Conservation (phyloP, 2,329 filamentous ascomycete genomes). For the Aspergillus piperis region DNA sequence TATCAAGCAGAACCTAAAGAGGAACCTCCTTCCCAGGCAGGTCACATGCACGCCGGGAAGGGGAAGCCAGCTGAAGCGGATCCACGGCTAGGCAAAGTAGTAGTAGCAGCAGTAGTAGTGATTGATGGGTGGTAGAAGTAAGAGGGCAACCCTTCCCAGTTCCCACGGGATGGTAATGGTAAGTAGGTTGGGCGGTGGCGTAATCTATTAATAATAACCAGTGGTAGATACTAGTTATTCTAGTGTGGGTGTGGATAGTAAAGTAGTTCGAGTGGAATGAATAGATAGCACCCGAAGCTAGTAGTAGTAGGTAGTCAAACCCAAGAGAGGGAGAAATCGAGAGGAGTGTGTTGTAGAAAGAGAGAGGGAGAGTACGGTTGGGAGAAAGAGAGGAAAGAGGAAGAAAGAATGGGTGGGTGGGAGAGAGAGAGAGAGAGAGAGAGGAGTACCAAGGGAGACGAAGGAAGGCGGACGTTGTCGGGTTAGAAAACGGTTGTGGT, state of each 20-base stretch:
- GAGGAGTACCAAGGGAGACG: not conserved
- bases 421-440: constrained; percentile 8
- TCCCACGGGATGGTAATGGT: constrained; percentile 4
- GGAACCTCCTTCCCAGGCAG: constrained; percentile 3
- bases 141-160: constrained; percentile 6
- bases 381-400: constrained; percentile 16
- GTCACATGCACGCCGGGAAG: constrained; percentile 19
- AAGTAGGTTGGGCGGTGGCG: constrained; percentile 21
- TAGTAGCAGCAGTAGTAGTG: too few relatives aligned
- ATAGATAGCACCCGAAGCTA: not conserved
- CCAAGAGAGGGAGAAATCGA: constrained; percentile 6
- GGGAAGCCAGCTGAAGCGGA: constrained; percentile 9
- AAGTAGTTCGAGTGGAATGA: not conserved
- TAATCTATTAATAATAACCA: constrained; percentile 26
- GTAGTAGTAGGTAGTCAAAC: not conserved
- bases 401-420: constrained; percentile 19
- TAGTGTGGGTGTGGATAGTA: constrained; percentile 4
- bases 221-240: constrained; percentile 4
- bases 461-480: constrained; percentile 3
- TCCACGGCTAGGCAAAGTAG: constrained; percentile 14
- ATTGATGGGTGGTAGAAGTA: too few relatives aligned
- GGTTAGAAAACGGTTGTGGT: not conserved
- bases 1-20: constrained; percentile 1
- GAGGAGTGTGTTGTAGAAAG: constrained; percentile 7
- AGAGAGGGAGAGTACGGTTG: constrained; percentile 9